Evolutionary conservation across 2,329 filamentous ascomycete genomes (phyloP).

Genomic region (Calonectria pauciramosa): DNA sequence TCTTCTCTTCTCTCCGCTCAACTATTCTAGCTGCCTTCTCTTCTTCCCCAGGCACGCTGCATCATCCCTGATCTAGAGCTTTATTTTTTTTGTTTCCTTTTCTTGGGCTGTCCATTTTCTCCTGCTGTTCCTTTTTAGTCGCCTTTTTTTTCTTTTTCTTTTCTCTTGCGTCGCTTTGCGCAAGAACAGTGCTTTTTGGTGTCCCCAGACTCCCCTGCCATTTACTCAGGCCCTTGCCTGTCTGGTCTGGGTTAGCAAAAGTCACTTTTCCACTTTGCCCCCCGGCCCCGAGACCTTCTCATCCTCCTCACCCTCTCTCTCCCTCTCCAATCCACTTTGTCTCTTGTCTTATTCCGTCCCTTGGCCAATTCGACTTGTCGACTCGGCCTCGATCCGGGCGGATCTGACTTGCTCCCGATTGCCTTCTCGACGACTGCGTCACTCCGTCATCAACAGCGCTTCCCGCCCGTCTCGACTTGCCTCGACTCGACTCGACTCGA

Average conservation of each 20-base stretch:
- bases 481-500: slow-evolving; percentile 20
- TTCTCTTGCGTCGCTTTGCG: slow-evolving; percentile 27
- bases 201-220: slow-evolving; percentile 30
- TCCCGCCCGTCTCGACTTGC: slow-evolving; percentile 6
- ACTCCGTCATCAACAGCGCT: slow-evolving; percentile 26
- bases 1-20: not conserved
- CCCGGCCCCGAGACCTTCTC: slow-evolving; percentile 33
- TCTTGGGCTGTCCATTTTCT: slow-evolving; percentile 26
- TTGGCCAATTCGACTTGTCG: slow-evolving; percentile 36
- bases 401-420: slow-evolving; percentile 38
- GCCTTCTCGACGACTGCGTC: slow-evolving; percentile 34
- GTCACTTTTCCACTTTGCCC: slow-evolving; percentile 33
- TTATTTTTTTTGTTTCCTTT: slow-evolving; percentile 25
- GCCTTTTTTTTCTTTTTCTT: slow-evolving; percentile 27
- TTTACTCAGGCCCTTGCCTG: slow-evolving; percentile 29
- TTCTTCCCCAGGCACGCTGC: slow-evolving; percentile 12
- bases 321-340: slow-evolving; percentile 25
- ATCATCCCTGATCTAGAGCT: slow-evolving; percentile 18
- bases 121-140: slow-evolving; percentile 24
- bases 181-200: slow-evolving; percentile 31
- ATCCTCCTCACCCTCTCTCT: slow-evolving; percentile 25
- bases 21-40: slow-evolving; percentile 13
- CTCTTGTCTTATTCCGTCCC: slow-evolving; percentile 34
- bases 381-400: slow-evolving; percentile 38
- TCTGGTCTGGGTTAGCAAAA: slow-evolving; percentile 29